Evolutionary conservation across 2,329 filamentous ascomycete genomes (phyloP).

Genomic region (Sporothrix euskadiensis): DNA sequence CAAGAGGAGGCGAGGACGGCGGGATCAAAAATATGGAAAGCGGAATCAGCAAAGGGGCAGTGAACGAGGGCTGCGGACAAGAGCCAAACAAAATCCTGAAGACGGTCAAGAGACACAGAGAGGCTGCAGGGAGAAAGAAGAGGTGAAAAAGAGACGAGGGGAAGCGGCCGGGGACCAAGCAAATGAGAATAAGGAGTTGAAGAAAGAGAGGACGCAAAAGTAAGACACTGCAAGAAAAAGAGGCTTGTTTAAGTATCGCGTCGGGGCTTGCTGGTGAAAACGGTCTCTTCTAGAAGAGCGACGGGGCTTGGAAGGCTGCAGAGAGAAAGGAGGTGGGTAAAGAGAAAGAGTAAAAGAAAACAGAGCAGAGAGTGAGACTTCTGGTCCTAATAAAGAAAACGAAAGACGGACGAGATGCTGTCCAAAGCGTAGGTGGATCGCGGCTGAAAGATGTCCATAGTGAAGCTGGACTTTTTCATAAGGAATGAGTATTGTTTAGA

Average conservation of each 20-base stretch:
- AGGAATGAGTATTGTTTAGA: neutral
- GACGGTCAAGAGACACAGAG: slow-evolving; percentile 7
- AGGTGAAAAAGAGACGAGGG: too few species aligned
- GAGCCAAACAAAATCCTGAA: neutral
- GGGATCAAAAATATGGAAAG: neutral
- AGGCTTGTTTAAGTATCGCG: neutral
- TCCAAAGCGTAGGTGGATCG: neutral
- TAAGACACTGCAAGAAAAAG: slow-evolving; percentile 17
- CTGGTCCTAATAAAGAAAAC: slow-evolving; percentile 13
- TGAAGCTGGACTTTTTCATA: neutral
- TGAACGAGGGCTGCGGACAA: neutral
- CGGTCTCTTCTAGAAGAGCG: slow-evolving; percentile 16
- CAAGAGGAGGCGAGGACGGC: slow-evolving; percentile 7
- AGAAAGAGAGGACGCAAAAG: neutral
- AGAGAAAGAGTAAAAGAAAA: neutral
- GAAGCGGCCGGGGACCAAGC: neutral
- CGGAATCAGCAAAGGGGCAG: neutral
- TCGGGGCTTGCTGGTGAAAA: slow-evolving; percentile 10
- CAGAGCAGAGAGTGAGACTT: neutral
- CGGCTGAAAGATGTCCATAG: neutral
- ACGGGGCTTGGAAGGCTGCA: neutral
- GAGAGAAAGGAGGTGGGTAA: neutral
- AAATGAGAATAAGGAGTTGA: neutral
- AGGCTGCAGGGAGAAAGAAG: neutral
- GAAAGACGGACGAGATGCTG: neutral